phyloP scores from a whole-genome alignment of 495 filamentous ascomycete species.

The Gamarada debralockiae region DNA sequence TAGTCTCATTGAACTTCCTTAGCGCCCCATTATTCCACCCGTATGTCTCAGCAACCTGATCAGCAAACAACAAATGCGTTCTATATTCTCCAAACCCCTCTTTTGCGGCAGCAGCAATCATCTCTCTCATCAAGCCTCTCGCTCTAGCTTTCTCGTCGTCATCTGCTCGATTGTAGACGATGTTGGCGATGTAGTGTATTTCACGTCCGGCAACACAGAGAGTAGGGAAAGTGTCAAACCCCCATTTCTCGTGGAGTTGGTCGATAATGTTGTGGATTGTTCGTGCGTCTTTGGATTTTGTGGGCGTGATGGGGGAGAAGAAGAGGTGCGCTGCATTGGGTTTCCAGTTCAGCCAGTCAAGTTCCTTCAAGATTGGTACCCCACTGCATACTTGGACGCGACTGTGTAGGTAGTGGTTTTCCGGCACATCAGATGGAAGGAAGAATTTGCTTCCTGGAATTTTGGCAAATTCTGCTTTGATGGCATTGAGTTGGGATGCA shows the following conservation, averaged over 20 bases:
- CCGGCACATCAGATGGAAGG: constrained; percentile 25
- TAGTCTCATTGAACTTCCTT: constrained; percentile 49
- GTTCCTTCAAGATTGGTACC: constrained; percentile 41
- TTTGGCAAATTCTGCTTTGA: constrained; percentile 33
- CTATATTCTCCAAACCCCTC: constrained; percentile 56
- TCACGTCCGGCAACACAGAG: constrained; percentile 48
- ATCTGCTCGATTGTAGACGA: constrained; percentile 49
- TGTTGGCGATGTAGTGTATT: constrained; percentile 55
- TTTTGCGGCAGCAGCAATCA: constrained; percentile 43
- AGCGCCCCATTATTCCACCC: constrained; percentile 47
- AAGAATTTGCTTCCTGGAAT: constrained; percentile 34
- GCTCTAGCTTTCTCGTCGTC: constrained; percentile 32
- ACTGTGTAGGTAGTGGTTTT: constrained; percentile 21
- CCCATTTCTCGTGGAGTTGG: constrained; percentile 31
- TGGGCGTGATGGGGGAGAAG: constrained; percentile 48
- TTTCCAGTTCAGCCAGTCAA: constrained; percentile 51
- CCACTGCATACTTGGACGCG: constrained; percentile 28
- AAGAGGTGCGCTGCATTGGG: constrained; percentile 50
- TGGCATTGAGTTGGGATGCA: constrained; percentile 24
- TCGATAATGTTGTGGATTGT: constrained; percentile 28
- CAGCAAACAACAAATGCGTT: constrained; percentile 51
- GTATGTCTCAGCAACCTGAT: constrained; percentile 57
- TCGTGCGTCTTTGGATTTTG: constrained; percentile 36
- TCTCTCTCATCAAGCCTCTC: constrained; percentile 38
- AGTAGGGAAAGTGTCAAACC: constrained; percentile 45